Evolutionary conservation across 257 asterid genomes (phyloP).

Genomic region (Solanum arcanum): DNA sequence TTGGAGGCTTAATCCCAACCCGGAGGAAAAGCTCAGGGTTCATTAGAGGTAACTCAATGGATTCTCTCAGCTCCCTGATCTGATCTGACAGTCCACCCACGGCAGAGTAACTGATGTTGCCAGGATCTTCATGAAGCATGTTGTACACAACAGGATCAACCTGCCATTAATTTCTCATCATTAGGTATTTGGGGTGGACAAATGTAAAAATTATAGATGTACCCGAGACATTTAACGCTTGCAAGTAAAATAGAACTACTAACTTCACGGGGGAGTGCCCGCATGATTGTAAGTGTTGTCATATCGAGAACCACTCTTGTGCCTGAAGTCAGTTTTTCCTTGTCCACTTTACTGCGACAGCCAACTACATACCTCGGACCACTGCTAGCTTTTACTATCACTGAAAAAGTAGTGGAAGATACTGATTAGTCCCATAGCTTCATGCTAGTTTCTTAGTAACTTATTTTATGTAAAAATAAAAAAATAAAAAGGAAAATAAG

Average conservation of each 20-base stretch:
- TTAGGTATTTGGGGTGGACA: not conserved
- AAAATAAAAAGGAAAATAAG: not conserved
- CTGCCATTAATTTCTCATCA: constrained; percentile 26
- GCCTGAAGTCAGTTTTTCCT: constrained; percentile 87
- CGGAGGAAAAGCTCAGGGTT: constrained; percentile 92
- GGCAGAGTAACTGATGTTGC: constrained; percentile 90
- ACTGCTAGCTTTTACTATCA: constrained; percentile 94
- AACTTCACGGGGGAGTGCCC: constrained; percentile 99
- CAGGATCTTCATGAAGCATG: constrained; percentile 99
- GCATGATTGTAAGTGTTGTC: constrained; percentile 96
- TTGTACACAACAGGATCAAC: constrained; percentile 95
- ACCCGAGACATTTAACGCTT: not conserved
- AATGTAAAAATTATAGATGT: not conserved
- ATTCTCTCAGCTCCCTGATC: constrained; percentile 88
- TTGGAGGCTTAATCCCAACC: constrained; percentile 96
- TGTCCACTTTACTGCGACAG: constrained; percentile 93
- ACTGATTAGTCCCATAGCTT: not conserved
- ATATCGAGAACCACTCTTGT: constrained; percentile 95
- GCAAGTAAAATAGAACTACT: not conserved
- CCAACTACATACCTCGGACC: constrained; percentile 98
- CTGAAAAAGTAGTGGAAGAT: constrained; percentile 18
- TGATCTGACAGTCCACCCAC: constrained; percentile 97
- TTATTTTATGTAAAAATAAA: not conserved
- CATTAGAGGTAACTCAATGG: constrained; percentile 87
- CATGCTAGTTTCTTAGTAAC: not conserved